Evolutionary conservation across 768 basidiomycete species (phyloP), one percentile per base, ranked within the genome.

Genomic region (Calocera viscosa): DNA sequence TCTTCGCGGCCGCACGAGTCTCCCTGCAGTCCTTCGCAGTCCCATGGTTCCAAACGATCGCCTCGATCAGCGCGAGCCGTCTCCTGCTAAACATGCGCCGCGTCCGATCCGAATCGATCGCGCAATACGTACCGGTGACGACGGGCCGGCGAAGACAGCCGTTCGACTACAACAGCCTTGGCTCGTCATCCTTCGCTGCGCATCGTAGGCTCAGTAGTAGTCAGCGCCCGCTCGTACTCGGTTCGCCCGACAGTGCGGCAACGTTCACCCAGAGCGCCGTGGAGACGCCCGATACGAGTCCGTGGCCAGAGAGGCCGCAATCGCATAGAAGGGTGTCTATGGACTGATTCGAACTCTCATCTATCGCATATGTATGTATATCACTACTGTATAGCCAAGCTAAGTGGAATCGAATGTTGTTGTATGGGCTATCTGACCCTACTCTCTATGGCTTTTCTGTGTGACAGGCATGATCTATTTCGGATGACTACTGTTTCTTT

Each of bases 91-190:
- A 60, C 53, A 60, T 60, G 53, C 53, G 53, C 14, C 53, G 53
- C 53, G 53, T 60, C 53, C 53, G 53, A 5, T 26, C 53, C 26
- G 53, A 60, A 19, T 28, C 53, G 2, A 60, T 60, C 26, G 30
- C 53, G 8, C 53, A 60, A 32, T 60, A 60, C 53, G 53, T 60
- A 19, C 53, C 53, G 14, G 53, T 60, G 14, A 60, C 53, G 14
- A 60, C 26, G 30, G 53, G 26, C 14, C 14, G 53, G 30, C 5
- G 10, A 30, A 60, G 53, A 60, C 24, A 26, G 26, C 53, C 53
- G 53, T 60, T 60, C 53, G 53, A 60, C 53, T 60, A 60, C 53
- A 60, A 60, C 30, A 60, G 53, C 19, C 53, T 60, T 7, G 19
- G 8, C 53, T 28, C 53, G 16, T 60, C n/a, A n/a, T n/a, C 53